phyloP scores from a whole-genome alignment of 1,139 yeast species.

The Kurtzmaniella quercitrusa region DNA sequence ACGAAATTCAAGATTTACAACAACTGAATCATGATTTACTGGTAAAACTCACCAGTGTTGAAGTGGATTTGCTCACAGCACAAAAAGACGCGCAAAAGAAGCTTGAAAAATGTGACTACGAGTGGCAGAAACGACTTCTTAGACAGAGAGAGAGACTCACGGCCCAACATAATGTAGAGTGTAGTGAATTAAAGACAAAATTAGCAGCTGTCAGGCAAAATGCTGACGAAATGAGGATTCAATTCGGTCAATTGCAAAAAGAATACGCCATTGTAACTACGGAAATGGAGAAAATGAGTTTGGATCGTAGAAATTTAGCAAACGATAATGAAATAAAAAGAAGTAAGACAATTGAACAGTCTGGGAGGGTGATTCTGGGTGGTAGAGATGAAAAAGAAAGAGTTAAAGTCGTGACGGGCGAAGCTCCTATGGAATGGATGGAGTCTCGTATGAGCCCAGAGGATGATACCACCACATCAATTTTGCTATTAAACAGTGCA shows the following conservation, averaged over 20 bases:
- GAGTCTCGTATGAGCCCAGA: background rate
- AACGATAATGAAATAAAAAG: too few relatives aligned
- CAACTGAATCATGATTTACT: background rate
- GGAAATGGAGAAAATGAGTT: background rate
- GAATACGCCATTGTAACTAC: background rate
- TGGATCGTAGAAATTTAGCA: background rate
- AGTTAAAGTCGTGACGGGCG: too few relatives aligned
- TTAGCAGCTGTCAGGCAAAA: background rate
- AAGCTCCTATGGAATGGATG: too few relatives aligned
- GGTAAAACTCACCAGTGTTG: background rate
- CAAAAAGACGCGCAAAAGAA: background rate
- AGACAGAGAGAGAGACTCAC: background rate
- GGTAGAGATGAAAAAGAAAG: too few relatives aligned
- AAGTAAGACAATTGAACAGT: too few relatives aligned
- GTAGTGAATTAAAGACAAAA: background rate
- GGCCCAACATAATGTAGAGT: background rate
- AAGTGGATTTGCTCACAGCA: background rate
- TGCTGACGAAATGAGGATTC: background rate
- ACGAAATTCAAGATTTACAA: background rate
- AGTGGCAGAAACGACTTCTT: background rate
- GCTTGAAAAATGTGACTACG: background rate
- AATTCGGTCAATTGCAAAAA: background rate
- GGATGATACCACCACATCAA: background rate
- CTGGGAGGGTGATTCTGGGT: too few relatives aligned
- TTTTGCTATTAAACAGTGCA: background rate